Evolutionary conservation across 805 yeast species (phyloP).

Genomic region (Zygoascus bituminiphila): DNA sequence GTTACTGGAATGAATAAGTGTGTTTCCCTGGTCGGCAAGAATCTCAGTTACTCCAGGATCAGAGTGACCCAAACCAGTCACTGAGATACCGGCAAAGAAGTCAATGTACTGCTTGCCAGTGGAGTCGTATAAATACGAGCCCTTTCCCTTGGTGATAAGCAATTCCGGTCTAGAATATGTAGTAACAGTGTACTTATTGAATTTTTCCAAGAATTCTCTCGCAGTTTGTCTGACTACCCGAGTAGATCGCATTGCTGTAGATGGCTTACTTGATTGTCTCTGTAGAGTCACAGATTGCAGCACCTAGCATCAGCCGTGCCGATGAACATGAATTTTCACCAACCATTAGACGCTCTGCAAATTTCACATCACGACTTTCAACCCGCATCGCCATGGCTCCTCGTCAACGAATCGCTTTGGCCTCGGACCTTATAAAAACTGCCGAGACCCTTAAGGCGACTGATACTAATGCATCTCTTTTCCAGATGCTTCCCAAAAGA

Average conservation of each 20-base stretch:
- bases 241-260: neutral
- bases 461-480: constrained; percentile 25
- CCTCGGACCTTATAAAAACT: neutral
- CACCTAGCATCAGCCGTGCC: neutral
- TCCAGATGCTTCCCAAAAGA: constrained; percentile 56
- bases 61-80: constrained; percentile 87
- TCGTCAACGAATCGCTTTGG: neutral
- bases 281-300: neutral
- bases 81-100: constrained; percentile 95
- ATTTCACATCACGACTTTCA: neutral
- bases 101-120: constrained; percentile 73
- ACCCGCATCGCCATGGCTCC: constrained; percentile 1
- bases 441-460: constrained; percentile 6
- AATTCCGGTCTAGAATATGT: constrained; percentile 39
- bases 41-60: constrained; percentile 67
- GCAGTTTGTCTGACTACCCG: neutral
- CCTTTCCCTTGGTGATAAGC: constrained; percentile 72
- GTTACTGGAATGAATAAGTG: constrained; percentile 77
- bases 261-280: neutral
- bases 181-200: constrained; percentile 26
- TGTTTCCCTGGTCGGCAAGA: constrained; percentile 59
- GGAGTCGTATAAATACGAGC: constrained; percentile 72
- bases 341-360: neutral
- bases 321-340: neutral
- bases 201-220: constrained; percentile 1